Evolutionary conservation across 192 early-diverging fungal species (phyloP).

Genomic region (Coemansia sp.): DNA sequence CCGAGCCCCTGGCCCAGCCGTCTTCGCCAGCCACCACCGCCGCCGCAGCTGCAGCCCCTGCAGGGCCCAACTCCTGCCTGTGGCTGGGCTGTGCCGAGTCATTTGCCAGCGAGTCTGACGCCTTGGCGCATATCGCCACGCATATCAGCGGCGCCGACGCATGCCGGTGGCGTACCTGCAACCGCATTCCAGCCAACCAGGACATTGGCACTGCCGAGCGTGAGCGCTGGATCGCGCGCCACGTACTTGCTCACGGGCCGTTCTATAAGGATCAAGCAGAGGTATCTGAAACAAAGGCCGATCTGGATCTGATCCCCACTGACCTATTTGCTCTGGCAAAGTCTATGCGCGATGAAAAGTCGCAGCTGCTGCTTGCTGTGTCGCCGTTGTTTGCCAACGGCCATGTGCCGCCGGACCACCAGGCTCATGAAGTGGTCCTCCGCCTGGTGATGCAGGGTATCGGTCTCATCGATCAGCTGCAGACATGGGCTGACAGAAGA

Average conservation of each 20-base stretch:
- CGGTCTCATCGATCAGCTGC: slow-evolving; percentile 48
- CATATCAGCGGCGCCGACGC: slow-evolving; percentile 36
- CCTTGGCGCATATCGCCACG: slow-evolving; percentile 19
- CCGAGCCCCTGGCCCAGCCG: slow-evolving; percentile 10
- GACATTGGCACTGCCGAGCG: background rate
- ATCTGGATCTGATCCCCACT: background rate
- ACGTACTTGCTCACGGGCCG: slow-evolving; percentile 46
- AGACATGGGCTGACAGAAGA: slow-evolving; percentile 46
- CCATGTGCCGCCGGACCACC: slow-evolving; percentile 4
- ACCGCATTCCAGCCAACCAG: slow-evolving; percentile 27
- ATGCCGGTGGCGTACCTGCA: slow-evolving; percentile 48
- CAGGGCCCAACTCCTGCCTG: slow-evolving; percentile 19
- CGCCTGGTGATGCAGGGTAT: slow-evolving; percentile 43
- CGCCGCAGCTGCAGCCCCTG: background rate
- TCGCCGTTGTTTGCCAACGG: slow-evolving; percentile 18
- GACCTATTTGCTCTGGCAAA: slow-evolving; percentile 13
- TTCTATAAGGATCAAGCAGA: slow-evolving; percentile 16
- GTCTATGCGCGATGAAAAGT: slow-evolving; percentile 13
- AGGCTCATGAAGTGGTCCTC: slow-evolving; percentile 25
- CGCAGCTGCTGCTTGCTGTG: slow-evolving; percentile 9
- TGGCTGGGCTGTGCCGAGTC: slow-evolving; percentile 36
- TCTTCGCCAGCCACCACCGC: background rate
- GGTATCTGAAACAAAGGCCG: background rate
- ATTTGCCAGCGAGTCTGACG: slow-evolving; percentile 37
- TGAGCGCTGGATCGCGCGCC: slow-evolving; percentile 33